phyloP scores from a whole-genome alignment of 2,329 filamentous ascomycete species.

The Epichloe aotearoae region DNA sequence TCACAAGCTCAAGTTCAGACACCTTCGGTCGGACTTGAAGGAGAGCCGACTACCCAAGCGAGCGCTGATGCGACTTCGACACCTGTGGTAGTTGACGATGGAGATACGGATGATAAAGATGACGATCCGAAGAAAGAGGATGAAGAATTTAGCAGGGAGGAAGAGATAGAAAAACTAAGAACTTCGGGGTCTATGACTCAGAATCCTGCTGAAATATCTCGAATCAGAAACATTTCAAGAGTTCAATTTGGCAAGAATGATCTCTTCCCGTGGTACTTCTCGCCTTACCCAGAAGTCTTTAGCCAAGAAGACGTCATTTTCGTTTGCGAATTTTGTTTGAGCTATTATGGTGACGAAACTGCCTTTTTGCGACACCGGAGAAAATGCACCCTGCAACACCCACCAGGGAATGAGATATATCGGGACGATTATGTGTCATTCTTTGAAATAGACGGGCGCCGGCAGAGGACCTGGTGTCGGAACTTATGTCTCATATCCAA shows the following conservation, averaged over 20 bases:
- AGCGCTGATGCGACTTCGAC: slow-evolving; percentile 32
- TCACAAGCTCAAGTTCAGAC: slow-evolving; percentile 32
- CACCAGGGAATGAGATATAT: slow-evolving; percentile 96
- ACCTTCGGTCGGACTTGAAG: slow-evolving; percentile 27
- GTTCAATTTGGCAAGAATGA: slow-evolving; percentile 89
- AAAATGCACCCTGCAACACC: slow-evolving; percentile 85
- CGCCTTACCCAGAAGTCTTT: slow-evolving; percentile 84
- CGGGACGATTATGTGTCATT: slow-evolving; percentile 88
- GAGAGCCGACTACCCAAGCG: slow-evolving; percentile 30
- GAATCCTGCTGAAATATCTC: slow-evolving; percentile 90
- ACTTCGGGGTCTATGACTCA: slow-evolving; percentile 98
- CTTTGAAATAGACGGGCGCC: slow-evolving; percentile 90
- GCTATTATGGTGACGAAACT: slow-evolving; percentile 73
- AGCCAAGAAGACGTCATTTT: slow-evolving; percentile 81
- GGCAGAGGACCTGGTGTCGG: slow-evolving; percentile 91
- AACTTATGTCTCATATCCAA: slow-evolving; percentile 92
- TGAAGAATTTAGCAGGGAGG: slow-evolving; percentile 59
- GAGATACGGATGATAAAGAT: slow-evolving; percentile 41
- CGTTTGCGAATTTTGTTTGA: slow-evolving; percentile 94
- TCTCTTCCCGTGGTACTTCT: slow-evolving; percentile 98
- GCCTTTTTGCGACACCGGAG: slow-evolving; percentile 80
- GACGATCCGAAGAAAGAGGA: slow-evolving; percentile 33
- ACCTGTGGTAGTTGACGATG: slow-evolving; percentile 33
- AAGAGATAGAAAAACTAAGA: slow-evolving; percentile 91
- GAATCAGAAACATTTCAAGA: slow-evolving; percentile 86